Evolutionary conservation across 805 yeast species (phyloP), one percentile per base, ranked within the genome.

Genomic region (Debaryomyces tyrocola): DNA sequence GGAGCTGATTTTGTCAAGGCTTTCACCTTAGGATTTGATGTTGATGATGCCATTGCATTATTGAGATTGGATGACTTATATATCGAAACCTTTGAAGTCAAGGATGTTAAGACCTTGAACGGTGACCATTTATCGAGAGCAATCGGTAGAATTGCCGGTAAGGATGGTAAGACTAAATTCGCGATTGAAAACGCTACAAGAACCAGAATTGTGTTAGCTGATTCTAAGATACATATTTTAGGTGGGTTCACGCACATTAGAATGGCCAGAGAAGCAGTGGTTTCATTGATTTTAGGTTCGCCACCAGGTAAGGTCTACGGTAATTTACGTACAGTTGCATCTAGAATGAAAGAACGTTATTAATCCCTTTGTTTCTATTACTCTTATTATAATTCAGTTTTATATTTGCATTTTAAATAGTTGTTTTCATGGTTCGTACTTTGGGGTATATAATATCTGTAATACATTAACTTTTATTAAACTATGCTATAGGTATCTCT

Each of bases 231-330:
- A 59, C 99, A 94, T 67, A 94, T 94, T 52, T 75, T 94, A 44
- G 99, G 99, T 41, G 99, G 99, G 0, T 94, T 89, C 73, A 85
- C 96, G 15, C 97, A 94, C 68, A 94, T 94, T 58, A 83, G 96
- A 73, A 91, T 94, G 85, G 99, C 99, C n/a, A 82, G 98, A 72
- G 96, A 90, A 70, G 85, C 98, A 12, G 96, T 94, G 28, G 97
- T 94, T 49, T 83, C 92, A 53, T 78, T 94, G 63, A 94, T 94
- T 71, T 79, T 94, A 59, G 99, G 99, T 74, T 85, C 95, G 50
- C 99, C 98, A 35, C 99, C 99, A 34, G 97, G 98, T 54, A 94
- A 94, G 70, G 96, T 94, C 47, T 94, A 94, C 64, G 98, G 98
- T 55, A 94, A 94, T 67, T 78, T 94, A 68, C 87, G 99, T 73